Evolutionary conservation across 1,284 basidiomycete species (phyloP), one percentile per base, ranked within the genome.

Genomic region (Ustilago curta): DNA sequence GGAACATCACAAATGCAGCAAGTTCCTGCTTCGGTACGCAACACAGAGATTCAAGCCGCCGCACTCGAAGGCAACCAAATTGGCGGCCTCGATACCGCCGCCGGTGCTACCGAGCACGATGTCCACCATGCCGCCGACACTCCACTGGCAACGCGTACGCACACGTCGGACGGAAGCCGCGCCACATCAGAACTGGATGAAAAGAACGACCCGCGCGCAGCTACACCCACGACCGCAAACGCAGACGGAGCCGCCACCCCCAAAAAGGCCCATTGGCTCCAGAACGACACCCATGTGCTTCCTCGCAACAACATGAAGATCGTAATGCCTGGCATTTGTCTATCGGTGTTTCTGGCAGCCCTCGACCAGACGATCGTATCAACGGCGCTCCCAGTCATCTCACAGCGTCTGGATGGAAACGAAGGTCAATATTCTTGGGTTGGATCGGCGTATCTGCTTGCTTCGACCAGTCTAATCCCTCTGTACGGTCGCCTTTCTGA

Each of bases 361-460:
- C 61, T 86, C 8, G 85, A 86, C 48, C 79, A 78, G 37, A 83
- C 85, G 21, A 84, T 83, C 25, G 83, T 86, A 1, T 66, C 77
- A 3, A 86, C 83, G 0, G 84, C 84, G 5, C 71, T 86, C 3
- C 86, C 86, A 0, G 80, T 75, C 27, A 82, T 83, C 56, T 68
- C 70, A 14, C 69, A 67, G 35, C 58, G 72, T 14, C 56, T 83
- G 1, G 48, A 75, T 29, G 70, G 64, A 12, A 47, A 58, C 21
- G 53, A 79, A 1, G 57, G 59, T 2, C 58, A 67, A 43, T 86
- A 86, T 69, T 76, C 78, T 27, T 87, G 86, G 87, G 84, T 87
- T 5, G 86, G 86, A 2, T 78, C 82, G 4, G 85, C 85, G 0
- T 87, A 87, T 65, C 77, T 86, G 9, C 83, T 87, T n/a, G 73